Evolutionary conservation across 208 protist species (phyloP), one percentile per base, ranked within the genome.

Genomic region (Wallacemonas sp.): DNA sequence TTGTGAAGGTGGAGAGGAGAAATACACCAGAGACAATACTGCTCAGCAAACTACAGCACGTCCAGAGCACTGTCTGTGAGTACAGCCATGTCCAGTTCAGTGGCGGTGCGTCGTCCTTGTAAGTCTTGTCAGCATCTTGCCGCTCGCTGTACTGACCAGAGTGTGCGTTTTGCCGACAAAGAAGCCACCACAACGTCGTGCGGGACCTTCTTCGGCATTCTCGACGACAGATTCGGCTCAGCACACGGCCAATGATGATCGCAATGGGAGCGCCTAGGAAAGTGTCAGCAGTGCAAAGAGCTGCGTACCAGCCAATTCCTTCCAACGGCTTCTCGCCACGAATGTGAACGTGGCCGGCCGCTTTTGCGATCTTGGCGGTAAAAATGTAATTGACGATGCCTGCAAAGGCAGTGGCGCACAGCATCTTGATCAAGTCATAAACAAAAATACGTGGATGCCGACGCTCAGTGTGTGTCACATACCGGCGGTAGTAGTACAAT

Each of bases 231-330:
- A 42, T 22, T 5, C 44, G 51, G 42, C 75, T 82, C 21, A 76
- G 36, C 30, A 82, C 36, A 0, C 45, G 44, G 0, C 80, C 80
- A 24, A 80, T 24, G 2, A 65, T 27, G 30, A 80, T 75, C 8
- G 68, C 68, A 2, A 83, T 42, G 15, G 80, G 72, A 1, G 66
- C 71, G 4, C 72, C 72, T 28, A 83, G 30, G 21, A 82, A 21
- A 12, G 71, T 68, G 33, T 86, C 80, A 2, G 72, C 21, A 2
- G 64, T 61, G 68, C 63, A 80, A 17, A 80, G 66, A 0, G 72
- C 73, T 31, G 68, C 67, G 34, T 86, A 86, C 76, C 76, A 86
- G 26, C 72, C 80, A 41, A 83, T 74, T 24, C 76, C 76, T 39
- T 83, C 72, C 49, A 86, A 44, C 26, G 69, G 65, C 62, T 76